phyloP scores from a whole-genome alignment of 352 stramenopile genomes.

The Globisporangium radiosum region DNA sequence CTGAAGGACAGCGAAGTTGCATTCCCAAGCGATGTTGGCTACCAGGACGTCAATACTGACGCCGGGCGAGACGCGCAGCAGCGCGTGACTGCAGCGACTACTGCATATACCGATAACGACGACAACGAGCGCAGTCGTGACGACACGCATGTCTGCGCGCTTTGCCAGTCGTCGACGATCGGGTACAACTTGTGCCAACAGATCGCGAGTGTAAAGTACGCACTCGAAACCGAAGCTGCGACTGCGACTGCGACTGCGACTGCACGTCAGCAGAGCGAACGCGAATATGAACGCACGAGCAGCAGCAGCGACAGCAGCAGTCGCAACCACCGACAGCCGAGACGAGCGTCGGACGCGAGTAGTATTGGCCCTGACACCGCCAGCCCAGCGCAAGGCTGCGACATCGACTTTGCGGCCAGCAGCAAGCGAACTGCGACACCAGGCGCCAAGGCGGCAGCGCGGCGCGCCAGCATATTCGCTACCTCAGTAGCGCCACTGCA shows the following conservation, averaged over 20 bases:
- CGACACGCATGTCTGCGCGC: constrained; percentile 15
- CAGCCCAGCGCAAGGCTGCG: too few relatives aligned
- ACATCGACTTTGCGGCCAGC: too few relatives aligned
- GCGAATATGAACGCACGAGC: not conserved
- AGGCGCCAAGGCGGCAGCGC: not conserved
- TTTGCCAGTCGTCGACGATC: constrained; percentile 55
- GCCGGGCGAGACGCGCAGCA: not conserved
- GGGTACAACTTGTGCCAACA: constrained; percentile 63
- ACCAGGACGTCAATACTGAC: not conserved
- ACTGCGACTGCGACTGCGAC: constrained; percentile 4
- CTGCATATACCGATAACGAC: too few relatives aligned
- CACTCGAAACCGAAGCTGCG: constrained; percentile 33
- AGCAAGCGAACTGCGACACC: not conserved
- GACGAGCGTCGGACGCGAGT: not conserved
- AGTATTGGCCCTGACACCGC: not conserved
- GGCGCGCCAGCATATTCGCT: constrained; percentile 1
- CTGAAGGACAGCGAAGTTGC: constrained; percentile 1
- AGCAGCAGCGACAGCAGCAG: not conserved
- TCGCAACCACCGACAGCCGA: not conserved
- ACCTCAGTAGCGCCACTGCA: not conserved
- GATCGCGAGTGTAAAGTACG: constrained; percentile 42
- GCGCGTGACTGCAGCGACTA: too few relatives aligned
- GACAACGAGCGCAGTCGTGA: not conserved
- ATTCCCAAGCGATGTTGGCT: constrained; percentile 8
- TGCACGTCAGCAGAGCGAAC: constrained; percentile 6